Evolutionary conservation across 108 stramenopile genomes (phyloP), one percentile per base, ranked within the genome.

Genomic region (Cyclostephanos tholiformis): DNA sequence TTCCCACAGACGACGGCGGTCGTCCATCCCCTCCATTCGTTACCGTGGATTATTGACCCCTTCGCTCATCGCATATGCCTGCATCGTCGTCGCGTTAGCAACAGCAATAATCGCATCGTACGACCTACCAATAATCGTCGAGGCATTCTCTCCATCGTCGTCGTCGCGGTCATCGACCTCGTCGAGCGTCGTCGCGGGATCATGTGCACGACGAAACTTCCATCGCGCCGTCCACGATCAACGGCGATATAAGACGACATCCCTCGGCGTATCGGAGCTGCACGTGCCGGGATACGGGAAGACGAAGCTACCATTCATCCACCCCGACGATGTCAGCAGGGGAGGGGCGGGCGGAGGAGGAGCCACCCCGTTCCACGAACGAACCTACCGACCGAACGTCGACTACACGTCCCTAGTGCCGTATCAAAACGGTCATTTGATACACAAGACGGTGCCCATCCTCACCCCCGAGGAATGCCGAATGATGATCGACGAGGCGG

Each of bases 241-340:
- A 41, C 41, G 12, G 4, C 62, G 14, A 17, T 63, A 26, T 12
- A 64, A 60, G 35, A 64, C 67, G 35, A 66, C 66, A 13, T 5
- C 75, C 48, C 71, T 84, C 26, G n/a, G 63, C 14, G 82, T 86
- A 23, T 74, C 75, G 11, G 85, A 86, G 58, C 69, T 86, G 23
- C 85, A 86, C 67, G 71, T 86, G 36, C 85, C 82, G 46, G 85
- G 69, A 16, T 86, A 86, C 58, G 29, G 71, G 9, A 20, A 76
- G 63, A 63, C 85, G 13, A 86, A 86, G 59, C 44, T 83, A n/a
- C 76, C 79, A 16, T 84, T 83, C 68, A 69, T 83, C 38, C 69
- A 68, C 16, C 55, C 26, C 4, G 66, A 75, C 5, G 76, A 79
- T 4, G 44, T 25, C 19, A 57, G 56, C 11, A 14, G 56, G 6